Percentiles rank a stretch among this genome's conserved stretches.
phyloP scores from a whole-genome alignment of 305 asterid genomes.

The Solanum hybrid region DNA sequence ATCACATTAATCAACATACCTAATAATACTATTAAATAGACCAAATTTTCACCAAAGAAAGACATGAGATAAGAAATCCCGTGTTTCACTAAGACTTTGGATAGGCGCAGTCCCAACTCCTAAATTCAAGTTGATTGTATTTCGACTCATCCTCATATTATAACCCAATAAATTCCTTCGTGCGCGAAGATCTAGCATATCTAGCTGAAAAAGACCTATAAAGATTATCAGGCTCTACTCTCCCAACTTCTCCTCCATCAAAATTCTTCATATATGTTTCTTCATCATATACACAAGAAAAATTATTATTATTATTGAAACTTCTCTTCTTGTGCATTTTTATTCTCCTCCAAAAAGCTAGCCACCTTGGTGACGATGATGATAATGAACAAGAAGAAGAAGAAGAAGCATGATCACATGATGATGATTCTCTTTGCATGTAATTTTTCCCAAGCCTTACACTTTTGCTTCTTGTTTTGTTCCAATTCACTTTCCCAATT shows the following conservation, averaged over 20 bases:
- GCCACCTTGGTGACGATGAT: constrained; percentile 27
- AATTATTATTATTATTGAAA: background rate
- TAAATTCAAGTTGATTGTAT: background rate
- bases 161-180: constrained; percentile 3
- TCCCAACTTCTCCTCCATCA: constrained; percentile 27
- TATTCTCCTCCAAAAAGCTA: constrained; percentile 40
- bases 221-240: constrained; percentile 46
- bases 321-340: constrained; percentile 20
- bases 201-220: constrained; percentile 66
- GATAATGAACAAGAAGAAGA: background rate
- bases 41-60: background rate
- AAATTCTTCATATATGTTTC: constrained; percentile 55
- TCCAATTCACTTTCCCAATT: constrained; percentile 19
- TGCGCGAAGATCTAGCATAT: constrained; percentile 29
- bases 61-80: background rate
- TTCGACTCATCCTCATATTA: background rate
- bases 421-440: constrained; percentile 3
- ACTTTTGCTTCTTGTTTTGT: constrained; percentile 34
- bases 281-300: constrained; percentile 32
- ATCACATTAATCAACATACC: background rate
- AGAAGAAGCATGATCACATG: background rate
- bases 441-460: constrained; percentile 25
- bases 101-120: background rate
- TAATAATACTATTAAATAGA: background rate
- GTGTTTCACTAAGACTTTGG: background rate